Conservation (phyloP, 148 eudicot genomes). For the Spergularia marina region DNA sequence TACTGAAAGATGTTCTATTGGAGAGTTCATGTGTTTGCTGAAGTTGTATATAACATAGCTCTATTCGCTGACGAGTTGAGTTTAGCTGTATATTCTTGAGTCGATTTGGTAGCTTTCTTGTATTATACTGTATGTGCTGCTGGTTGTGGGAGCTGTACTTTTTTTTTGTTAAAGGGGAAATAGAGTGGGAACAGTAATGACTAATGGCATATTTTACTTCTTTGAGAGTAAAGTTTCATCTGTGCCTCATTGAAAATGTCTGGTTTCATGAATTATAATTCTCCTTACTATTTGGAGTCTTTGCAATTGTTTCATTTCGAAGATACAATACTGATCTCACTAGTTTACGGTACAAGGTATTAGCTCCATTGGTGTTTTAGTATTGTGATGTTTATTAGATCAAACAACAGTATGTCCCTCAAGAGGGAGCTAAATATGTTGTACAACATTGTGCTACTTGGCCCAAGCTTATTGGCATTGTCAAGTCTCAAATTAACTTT, state of each 20-base stretch:
- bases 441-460: background rate
- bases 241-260: background rate
- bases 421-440: background rate
- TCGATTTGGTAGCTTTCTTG: background rate
- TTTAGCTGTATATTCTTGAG: background rate
- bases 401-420: background rate
- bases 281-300: background rate
- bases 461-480: background rate
- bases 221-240: background rate
- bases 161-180: no score
- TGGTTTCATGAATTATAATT: background rate
- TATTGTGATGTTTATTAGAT: background rate
- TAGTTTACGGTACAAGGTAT: background rate
- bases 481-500: background rate
- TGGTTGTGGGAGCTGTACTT: background rate
- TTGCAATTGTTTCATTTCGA: background rate
- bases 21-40: background rate
- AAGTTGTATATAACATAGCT: background rate
- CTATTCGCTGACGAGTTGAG: background rate
- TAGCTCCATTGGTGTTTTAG: background rate
- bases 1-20: background rate
- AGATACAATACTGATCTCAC: background rate
- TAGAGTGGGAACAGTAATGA: background rate
- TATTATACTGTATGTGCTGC: background rate
- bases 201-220: background rate